phyloP scores from a whole-genome alignment of 768 basidiomycete species.

The Dioszegia crocea region DNA sequence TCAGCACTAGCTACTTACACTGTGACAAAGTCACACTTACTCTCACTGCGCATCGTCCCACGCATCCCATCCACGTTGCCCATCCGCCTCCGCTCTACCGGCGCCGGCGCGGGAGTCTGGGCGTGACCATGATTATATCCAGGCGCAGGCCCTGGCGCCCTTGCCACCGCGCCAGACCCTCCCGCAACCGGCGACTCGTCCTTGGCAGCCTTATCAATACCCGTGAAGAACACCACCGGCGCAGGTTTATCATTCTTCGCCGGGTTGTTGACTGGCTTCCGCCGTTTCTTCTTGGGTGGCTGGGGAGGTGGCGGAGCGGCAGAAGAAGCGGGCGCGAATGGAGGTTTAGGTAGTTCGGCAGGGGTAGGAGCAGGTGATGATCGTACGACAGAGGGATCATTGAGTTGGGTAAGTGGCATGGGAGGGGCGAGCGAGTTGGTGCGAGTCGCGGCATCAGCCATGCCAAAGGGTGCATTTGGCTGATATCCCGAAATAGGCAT shows the following conservation, averaged over 20 bases:
- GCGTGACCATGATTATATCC: neutral
- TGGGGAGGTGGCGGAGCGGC: neutral
- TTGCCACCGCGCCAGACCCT: neutral
- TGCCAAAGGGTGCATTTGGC: neutral
- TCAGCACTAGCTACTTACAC: slow-evolving; percentile 1
- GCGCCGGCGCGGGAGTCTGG: neutral
- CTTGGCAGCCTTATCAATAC: neutral
- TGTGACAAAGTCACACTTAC: slow-evolving; percentile 17
- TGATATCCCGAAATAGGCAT: slow-evolving; percentile 6
- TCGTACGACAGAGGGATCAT: neutral
- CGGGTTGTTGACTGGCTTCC: neutral
- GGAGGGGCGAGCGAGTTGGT: neutral
- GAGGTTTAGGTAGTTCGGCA: neutral
- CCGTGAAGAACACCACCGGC: neutral
- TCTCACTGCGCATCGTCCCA: slow-evolving; percentile 34
- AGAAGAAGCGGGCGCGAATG: neutral
- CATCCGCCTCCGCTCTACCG: neutral
- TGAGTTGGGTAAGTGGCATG: neutral
- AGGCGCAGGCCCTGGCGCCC: neutral
- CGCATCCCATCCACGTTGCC: slow-evolving; percentile 31
- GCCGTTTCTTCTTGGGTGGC: slow-evolving; percentile 1
- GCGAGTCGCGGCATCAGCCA: neutral
- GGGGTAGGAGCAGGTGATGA: neutral
- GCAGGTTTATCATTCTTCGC: neutral
- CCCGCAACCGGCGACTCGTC: neutral